These are phyloP conservation scores for Colletotrichum sp. DNA, from an alignment of 2,329 filamentous ascomycete species.

Conservation along the genomic window DNA sequence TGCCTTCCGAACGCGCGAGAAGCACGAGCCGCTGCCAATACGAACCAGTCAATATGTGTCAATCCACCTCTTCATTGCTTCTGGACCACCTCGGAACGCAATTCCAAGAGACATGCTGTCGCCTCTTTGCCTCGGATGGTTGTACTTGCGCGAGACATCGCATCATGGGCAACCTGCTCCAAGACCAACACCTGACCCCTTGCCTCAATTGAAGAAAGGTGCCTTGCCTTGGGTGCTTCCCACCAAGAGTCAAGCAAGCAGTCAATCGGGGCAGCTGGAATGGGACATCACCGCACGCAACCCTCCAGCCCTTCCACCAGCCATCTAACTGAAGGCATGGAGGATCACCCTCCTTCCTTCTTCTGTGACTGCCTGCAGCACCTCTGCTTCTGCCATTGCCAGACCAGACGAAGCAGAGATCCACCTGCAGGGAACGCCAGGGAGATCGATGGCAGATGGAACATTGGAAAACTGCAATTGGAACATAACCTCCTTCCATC, in stretches of 20 bases:
- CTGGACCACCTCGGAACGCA: background rate
- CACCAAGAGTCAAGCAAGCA: background rate
- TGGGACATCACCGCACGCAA: background rate
- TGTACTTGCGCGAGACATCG: background rate
- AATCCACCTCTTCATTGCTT: background rate
- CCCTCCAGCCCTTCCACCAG: background rate
- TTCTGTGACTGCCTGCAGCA: background rate
- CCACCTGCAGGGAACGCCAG: background rate
- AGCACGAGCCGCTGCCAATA: slow-evolving; percentile 8
- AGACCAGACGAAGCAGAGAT: slow-evolving; percentile 6
- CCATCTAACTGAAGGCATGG: background rate
- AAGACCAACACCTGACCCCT: background rate
- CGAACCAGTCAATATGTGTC: background rate
- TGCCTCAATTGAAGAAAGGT: background rate
- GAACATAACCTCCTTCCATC: slow-evolving; percentile 10
- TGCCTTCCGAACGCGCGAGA: background rate
- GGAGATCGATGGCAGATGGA: background rate
- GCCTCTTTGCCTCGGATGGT: background rate
- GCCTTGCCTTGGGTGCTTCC: background rate
- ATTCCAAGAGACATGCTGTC: background rate
- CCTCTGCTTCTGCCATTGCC: background rate
- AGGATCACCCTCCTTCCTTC: background rate
- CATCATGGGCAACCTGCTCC: background rate
- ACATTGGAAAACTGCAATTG: background rate
- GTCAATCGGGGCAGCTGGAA: background rate